Percentiles rank a stretch among this genome's conserved stretches.
Evolutionary conservation across 75 land plant genomes (phyloP).

Genomic region (Cupressus sempervirens): DNA sequence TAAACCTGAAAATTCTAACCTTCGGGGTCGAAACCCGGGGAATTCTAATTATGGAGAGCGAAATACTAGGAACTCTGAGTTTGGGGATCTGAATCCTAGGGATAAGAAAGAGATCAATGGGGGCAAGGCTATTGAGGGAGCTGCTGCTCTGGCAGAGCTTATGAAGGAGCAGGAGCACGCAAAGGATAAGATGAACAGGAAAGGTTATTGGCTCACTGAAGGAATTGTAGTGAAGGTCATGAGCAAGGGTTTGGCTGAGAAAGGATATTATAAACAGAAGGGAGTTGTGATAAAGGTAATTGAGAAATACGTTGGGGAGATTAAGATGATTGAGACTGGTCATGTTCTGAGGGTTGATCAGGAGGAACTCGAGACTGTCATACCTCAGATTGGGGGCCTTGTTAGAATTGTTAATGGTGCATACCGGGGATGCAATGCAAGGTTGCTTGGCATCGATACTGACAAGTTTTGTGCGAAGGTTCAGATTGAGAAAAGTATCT

Average conservation of each 20-base stretch:
- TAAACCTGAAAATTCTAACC: slow-evolving; percentile 18
- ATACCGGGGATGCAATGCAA: slow-evolving; percentile 81
- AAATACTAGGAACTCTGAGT: not conserved
- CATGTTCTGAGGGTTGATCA: slow-evolving; percentile 90
- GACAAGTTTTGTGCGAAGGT: slow-evolving; percentile 79
- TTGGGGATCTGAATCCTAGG: slow-evolving; percentile 8
- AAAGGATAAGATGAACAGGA: slow-evolving; percentile 82
- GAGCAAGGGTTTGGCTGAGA: slow-evolving; percentile 74
- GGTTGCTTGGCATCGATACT: slow-evolving; percentile 67
- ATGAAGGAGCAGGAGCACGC: slow-evolving; percentile 89
- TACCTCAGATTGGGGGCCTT: slow-evolving; percentile 91
- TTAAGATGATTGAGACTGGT: slow-evolving; percentile 84
- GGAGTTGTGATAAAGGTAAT: slow-evolving; percentile 82
- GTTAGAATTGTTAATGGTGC: slow-evolving; percentile 95
- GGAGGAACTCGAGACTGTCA: slow-evolving; percentile 92
- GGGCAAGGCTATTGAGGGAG: slow-evolving; percentile 4
- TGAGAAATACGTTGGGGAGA: slow-evolving; percentile 87
- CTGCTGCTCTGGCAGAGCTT: slow-evolving; percentile 59
- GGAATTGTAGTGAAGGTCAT: slow-evolving; percentile 93
- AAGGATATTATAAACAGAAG: slow-evolving; percentile 93
- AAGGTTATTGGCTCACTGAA: slow-evolving; percentile 89
- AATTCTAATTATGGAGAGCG: not conserved
- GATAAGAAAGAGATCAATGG: not conserved
- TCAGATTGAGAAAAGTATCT: slow-evolving; percentile 87
- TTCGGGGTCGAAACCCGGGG: slow-evolving; percentile 3